Conservation (phyloP, 805 yeast species). For the Yamadazyma laniorum region DNA sequence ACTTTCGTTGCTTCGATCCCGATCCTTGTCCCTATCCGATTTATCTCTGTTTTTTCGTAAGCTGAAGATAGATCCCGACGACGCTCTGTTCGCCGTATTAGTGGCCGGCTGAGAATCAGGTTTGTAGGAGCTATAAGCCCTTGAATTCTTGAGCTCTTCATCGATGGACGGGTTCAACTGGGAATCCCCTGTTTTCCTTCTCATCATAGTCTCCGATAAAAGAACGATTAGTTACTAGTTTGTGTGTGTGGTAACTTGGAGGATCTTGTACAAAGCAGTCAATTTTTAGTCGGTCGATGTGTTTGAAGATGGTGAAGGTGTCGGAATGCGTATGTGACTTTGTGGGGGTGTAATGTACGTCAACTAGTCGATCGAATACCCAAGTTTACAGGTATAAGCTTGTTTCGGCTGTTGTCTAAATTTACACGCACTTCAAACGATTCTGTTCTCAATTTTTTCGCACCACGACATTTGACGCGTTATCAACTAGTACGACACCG, state of each 20-base stretch:
- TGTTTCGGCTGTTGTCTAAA: no score
- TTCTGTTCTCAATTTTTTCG: no score
- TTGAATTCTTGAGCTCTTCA: slow-evolving; percentile 29
- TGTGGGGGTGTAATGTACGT: no score
- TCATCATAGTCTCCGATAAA: slow-evolving; percentile 14
- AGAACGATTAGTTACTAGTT: neutral
- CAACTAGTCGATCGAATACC: no score
- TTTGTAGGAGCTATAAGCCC: slow-evolving; percentile 23
- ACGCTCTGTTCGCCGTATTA: slow-evolving; percentile 21
- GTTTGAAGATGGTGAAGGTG: no score
- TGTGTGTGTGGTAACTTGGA: neutral
- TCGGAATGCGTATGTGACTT: no score
- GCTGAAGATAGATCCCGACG: slow-evolving; percentile 38
- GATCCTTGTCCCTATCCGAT: slow-evolving; percentile 7
- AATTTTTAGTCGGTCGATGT: no score
- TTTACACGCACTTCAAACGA: no score
- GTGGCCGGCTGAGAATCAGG: slow-evolving; percentile 8
- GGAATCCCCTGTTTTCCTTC: slow-evolving; percentile 23
- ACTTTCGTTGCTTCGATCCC: slow-evolving; percentile 17
- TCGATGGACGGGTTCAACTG: slow-evolving; percentile 18
- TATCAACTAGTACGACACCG: no score
- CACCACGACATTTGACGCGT: no score
- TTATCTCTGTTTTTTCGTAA: slow-evolving; percentile 28
- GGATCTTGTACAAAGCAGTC: no score
- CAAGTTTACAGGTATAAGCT: no score